Evolutionary conservation across 2,329 filamentous ascomycete genomes (phyloP), one percentile per base, ranked within the genome.

Genomic region (Diplodia corticola): DNA sequence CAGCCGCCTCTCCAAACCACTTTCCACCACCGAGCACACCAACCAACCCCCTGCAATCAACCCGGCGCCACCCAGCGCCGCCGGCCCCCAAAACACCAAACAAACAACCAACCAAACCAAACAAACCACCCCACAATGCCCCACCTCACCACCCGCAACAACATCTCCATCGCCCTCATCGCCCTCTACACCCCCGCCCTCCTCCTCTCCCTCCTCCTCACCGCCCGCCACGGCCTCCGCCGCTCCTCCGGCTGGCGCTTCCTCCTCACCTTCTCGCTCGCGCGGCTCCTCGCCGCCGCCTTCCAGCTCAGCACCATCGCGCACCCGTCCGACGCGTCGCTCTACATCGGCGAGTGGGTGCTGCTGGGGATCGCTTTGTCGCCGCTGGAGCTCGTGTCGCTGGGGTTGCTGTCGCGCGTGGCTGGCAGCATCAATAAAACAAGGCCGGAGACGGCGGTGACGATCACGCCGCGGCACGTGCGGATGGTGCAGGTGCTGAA

Each of bases 281-380:
- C 44, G 1, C 53, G 63, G 1, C 44, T 65, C 15, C 44, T 65
- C 7, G 53, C 63, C 44, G 28, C 53, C 9, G 44, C 44, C 24
- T 65, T 65, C 63, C 53, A 65, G 33, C 63, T 65, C 1, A 15
- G 7, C n/a, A 60, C 63, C 30, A 51, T 65, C 44, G 22, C 28
- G n/a, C 4, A 60, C n/a, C 63, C 53, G 0, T 10, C 30, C 28
- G 46, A 59, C 53, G 4, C 22, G 4, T 65, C 63, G 15, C 53
- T 65, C 40, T 65, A 65, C 53, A 51, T 59, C 30, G 63, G 40
- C 44, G 63, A 65, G 13, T 65, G 63, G 63, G 63, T 65, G 30
- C 63, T 65, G 3, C 53, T 65, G 13, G 53, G 40, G 53, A 65
- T 49, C 28, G 63, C 63, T 4, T 46, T 65, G 1, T 65, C 63